These are phyloP conservation scores for Narthecium ossifragum DNA, from an alignment of 106 monocot species.

Conservation along the genomic window DNA sequence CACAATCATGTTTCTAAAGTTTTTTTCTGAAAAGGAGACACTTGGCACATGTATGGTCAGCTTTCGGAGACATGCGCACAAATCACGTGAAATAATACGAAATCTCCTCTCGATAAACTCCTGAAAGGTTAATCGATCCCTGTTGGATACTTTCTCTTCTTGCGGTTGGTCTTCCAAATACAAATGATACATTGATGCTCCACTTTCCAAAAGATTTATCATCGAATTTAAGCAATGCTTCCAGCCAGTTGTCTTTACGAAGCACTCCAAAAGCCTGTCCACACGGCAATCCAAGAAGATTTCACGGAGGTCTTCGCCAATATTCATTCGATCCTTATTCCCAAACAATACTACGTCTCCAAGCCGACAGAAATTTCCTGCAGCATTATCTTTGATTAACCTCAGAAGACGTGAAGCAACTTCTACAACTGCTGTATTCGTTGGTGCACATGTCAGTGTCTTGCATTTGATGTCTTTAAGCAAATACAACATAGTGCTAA, in stretches of 20 bases:
- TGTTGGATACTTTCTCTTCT: neutral
- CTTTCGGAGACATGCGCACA: constrained; percentile 10
- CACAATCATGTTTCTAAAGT: constrained; percentile 13
- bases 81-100: neutral
- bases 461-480: constrained; percentile 20
- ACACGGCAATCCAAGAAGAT: constrained; percentile 39
- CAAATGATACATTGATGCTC: neutral
- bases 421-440: constrained; percentile 56
- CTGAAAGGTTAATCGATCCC: neutral
- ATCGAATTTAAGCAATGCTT: constrained; percentile 21
- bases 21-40: constrained; percentile 1
- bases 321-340: constrained; percentile 38
- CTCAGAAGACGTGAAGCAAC: constrained; percentile 36
- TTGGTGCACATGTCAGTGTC: constrained; percentile 55
- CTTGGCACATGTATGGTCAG: constrained; percentile 30
- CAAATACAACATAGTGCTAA: constrained; percentile 19
- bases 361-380: neutral
- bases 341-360: constrained; percentile 52
- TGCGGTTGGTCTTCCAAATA: too few species aligned
- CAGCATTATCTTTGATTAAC: constrained; percentile 13
- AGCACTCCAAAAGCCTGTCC: constrained; percentile 30
- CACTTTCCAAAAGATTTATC: constrained; percentile 10
- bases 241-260: constrained; percentile 33
- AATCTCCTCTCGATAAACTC: constrained; percentile 25
- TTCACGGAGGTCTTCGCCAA: constrained; percentile 23